Conservation (phyloP, 306 rosid species). For the Mimosa bimucronata region DNA sequence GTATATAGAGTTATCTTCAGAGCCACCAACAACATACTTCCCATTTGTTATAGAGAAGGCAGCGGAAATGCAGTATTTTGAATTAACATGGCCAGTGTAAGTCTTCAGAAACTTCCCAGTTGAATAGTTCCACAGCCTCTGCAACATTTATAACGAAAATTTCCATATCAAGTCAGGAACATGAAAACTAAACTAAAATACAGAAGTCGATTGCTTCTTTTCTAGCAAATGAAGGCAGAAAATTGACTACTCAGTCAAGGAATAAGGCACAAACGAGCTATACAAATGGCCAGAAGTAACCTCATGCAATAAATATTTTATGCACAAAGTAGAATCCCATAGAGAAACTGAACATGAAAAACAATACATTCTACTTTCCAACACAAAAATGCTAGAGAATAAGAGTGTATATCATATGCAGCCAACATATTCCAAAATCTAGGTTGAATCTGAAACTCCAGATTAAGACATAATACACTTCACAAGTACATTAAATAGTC, state of each 20-base stretch:
- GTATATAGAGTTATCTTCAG: constrained; percentile 82
- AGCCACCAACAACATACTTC: constrained; percentile 87
- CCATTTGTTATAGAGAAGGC: constrained; percentile 85
- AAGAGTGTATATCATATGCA: not conserved
- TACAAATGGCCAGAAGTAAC: not conserved
- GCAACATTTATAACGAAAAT: constrained; percentile 37
- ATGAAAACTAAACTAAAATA: constrained; percentile 19
- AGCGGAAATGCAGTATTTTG: constrained; percentile 84
- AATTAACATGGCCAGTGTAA: constrained; percentile 79
- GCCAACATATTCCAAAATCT: constrained; percentile 20
- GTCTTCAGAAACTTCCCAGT: constrained; percentile 93
- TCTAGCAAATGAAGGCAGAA: constrained; percentile 11
- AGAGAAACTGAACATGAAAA: constrained; percentile 9
- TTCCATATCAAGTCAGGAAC: not conserved
- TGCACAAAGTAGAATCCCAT: not conserved
- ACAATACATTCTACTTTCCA: not conserved
- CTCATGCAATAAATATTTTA: not conserved
- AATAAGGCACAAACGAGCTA: not conserved
- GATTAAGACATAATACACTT: not conserved
- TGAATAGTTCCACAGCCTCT: constrained; percentile 97
- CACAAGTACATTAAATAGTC: constrained; percentile 1
- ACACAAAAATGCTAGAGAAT: not conserved
- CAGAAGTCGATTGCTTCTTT: not conserved
- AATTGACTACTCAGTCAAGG: not conserved
- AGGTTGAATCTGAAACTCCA: not conserved